Conservation (phyloP, 129 eudicot species). For the Mikania micrantha region DNA sequence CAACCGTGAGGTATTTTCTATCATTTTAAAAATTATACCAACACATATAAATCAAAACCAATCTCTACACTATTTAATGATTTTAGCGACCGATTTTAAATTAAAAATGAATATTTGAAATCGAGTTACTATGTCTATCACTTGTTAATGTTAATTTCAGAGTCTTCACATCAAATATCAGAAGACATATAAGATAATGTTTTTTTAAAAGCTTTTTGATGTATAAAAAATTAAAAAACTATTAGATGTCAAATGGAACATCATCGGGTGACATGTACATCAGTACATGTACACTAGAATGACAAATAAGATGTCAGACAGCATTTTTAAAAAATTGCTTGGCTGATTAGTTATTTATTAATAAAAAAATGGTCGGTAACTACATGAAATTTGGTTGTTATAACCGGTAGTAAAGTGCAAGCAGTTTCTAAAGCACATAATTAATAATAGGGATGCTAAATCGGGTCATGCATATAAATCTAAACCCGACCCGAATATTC, state of each 20-base stretch:
- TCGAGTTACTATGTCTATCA: background rate
- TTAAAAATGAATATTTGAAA: background rate
- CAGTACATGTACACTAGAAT: background rate
- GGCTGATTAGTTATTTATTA: too few species aligned
- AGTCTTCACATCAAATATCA: background rate
- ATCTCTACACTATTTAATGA: background rate
- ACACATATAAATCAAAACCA: background rate
- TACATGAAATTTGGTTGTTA: background rate
- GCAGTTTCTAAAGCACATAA: too few species aligned
- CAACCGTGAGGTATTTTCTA: constrained; percentile 62
- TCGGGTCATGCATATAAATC: too few species aligned
- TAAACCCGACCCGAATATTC: too few species aligned
- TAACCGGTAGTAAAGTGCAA: too few species aligned
- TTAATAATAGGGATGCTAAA: too few species aligned
- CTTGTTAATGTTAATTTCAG: too few species aligned
- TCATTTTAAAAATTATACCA: background rate
- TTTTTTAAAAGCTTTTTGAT: too few species aligned
- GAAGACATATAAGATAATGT: background rate
- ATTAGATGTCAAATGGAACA: background rate
- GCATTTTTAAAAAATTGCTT: too few species aligned
- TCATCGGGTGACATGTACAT: too few species aligned
- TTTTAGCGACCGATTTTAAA: background rate
- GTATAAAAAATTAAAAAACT: background rate
- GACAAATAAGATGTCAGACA: background rate
- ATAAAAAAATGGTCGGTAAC: too few species aligned